Evolutionary conservation across 345 rosid species (phyloP).

Genomic region (Erucastrum elatum): DNA sequence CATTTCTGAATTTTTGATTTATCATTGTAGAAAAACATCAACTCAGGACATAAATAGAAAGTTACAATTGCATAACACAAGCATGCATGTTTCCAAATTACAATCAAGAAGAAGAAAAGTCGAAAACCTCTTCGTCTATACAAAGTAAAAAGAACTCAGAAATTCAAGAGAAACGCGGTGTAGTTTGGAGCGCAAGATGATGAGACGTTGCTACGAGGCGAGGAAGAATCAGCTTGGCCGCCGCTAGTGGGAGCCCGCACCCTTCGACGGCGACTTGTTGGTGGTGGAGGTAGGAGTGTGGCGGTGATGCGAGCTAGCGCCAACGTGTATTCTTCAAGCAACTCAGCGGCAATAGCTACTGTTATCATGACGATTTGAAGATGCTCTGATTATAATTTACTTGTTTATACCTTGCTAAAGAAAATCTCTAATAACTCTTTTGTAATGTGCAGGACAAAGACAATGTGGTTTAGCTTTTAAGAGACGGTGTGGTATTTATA

Average conservation of each 20-base stretch:
- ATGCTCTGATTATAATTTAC: neutral
- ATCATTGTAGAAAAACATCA: neutral
- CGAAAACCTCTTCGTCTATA: constrained; percentile 23
- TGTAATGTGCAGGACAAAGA: constrained; percentile 13
- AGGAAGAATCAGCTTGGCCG: constrained; percentile 14
- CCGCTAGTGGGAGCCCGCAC: constrained; percentile 26
- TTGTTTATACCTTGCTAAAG: neutral
- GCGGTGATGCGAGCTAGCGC: constrained; percentile 41
- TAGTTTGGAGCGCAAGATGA: constrained; percentile 36
- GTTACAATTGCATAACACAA: constrained; percentile 2
- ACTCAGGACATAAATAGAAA: constrained; percentile 4
- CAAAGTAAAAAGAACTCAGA: constrained; percentile 10
- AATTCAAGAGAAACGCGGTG: constrained; percentile 35
- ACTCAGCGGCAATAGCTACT: constrained; percentile 42
- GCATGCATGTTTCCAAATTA: neutral
- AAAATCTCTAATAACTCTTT: neutral
- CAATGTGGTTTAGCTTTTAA: constrained; percentile 19
- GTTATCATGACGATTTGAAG: constrained; percentile 31
- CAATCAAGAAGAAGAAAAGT: constrained; percentile 25
- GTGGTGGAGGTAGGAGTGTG: constrained; percentile 35
- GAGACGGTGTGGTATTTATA: constrained; percentile 26
- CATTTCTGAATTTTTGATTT: neutral
- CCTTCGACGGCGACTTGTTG: constrained; percentile 27
- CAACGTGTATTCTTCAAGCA: constrained; percentile 43
- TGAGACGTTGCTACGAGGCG: constrained; percentile 30